phyloP scores from a whole-genome alignment of 495 filamentous ascomycete species.

The Lichenothelia convexa region DNA sequence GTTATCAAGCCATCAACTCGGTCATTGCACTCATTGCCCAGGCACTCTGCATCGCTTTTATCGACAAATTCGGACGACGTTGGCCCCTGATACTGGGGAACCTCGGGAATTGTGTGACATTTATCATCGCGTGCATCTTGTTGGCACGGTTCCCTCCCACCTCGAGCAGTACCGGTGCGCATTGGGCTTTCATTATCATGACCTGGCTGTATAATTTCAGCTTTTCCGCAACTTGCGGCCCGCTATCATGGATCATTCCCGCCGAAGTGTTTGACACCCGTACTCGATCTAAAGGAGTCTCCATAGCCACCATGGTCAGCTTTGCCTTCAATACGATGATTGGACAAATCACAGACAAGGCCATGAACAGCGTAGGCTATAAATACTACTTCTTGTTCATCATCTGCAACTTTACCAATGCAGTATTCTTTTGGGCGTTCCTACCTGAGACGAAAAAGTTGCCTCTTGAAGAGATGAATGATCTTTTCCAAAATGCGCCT shows the following conservation, averaged over 20 bases:
- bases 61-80: slow-evolving; percentile 11
- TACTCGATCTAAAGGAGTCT: slow-evolving; percentile 12
- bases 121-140: slow-evolving; percentile 10
- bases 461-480: slow-evolving; percentile 19
- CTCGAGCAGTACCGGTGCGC: slow-evolving; percentile 6
- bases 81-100: slow-evolving; percentile 10
- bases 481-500: slow-evolving; percentile 16
- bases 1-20: slow-evolving; percentile 24
- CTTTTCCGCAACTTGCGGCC: slow-evolving; percentile 12
- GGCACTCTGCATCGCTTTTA: slow-evolving; percentile 6
- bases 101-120: slow-evolving; percentile 8
- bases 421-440: slow-evolving; percentile 17
- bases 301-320: slow-evolving; percentile 11
- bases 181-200: slow-evolving; percentile 15
- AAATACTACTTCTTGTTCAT: slow-evolving; percentile 16
- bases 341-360: slow-evolving; percentile 16
- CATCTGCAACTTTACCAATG: slow-evolving; percentile 14
- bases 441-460: slow-evolving; percentile 20
- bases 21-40: slow-evolving; percentile 11
- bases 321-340: slow-evolving; percentile 20
- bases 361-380: slow-evolving; percentile 11
- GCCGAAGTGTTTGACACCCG: slow-evolving; percentile 15
- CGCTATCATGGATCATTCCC: slow-evolving; percentile 14
- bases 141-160: slow-evolving; percentile 10
- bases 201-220: slow-evolving; percentile 14